Evolutionary conservation across 2,329 filamentous ascomycete genomes (phyloP).

Genomic region (Aspergillus sp.): DNA sequence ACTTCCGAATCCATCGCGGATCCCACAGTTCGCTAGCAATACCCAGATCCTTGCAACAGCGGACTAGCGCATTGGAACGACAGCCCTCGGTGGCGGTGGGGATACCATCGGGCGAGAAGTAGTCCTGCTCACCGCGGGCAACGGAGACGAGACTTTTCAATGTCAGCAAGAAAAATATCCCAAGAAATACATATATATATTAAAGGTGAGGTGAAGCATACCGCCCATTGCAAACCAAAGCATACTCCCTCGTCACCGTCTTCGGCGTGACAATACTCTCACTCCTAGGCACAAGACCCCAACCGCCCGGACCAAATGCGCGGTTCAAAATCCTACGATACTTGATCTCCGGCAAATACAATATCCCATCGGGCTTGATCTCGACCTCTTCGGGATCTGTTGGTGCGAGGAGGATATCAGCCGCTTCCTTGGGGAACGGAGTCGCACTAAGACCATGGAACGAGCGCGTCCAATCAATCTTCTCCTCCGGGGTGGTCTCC

Average conservation of each 20-base stretch:
- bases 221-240: slow-evolving; percentile 79
- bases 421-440: slow-evolving; percentile 63
- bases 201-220: slow-evolving; percentile 31
- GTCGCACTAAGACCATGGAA: slow-evolving; percentile 68
- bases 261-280: slow-evolving; percentile 78
- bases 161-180: background rate
- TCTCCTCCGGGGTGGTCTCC: slow-evolving; percentile 25
- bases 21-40: slow-evolving; percentile 96
- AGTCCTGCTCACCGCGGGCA: slow-evolving; percentile 87
- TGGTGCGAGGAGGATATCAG: slow-evolving; percentile 59
- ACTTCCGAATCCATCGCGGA: slow-evolving; percentile 77
- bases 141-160: slow-evolving; percentile 70
- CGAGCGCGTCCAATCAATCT: slow-evolving; percentile 73
- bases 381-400: slow-evolving; percentile 72
- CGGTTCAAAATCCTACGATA: slow-evolving; percentile 82
- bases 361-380: slow-evolving; percentile 93
- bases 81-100: slow-evolving; percentile 92
- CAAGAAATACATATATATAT: too few species aligned
- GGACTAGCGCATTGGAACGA: slow-evolving; percentile 95
- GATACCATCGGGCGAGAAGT: slow-evolving; percentile 82
- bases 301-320: slow-evolving; percentile 90
- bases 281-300: slow-evolving; percentile 83
- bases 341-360: slow-evolving; percentile 97
- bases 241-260: slow-evolving; percentile 82
- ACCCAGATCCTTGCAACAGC: slow-evolving; percentile 95